Base-by-base conservation (phyloP, 2,329 filamentous ascomycete genomes). In the Nectriaceae sp. region DNA sequence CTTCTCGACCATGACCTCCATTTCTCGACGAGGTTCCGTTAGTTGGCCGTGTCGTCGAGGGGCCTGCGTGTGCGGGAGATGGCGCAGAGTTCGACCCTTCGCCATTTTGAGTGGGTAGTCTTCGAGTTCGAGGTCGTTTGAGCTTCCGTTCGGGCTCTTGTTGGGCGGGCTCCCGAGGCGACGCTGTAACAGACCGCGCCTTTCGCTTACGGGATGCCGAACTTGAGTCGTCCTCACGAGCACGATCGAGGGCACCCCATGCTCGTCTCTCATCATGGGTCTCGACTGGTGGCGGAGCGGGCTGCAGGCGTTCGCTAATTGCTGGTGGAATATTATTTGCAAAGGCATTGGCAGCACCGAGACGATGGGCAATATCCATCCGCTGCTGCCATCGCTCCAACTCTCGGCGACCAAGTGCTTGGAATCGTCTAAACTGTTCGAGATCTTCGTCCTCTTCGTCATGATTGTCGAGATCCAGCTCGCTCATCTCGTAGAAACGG, bases 191-290 rank as follows among this genome's bases (percentile, higher is more conserved):
- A 3, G 90, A 95, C 33, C 78, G 75, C 6, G 77, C 74, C 64
- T 90, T 94, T 44, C 91, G 84, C 72, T 96, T 91, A 50, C 89
- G 84, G 43, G 76, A 74, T 52, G 73, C 77, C 43, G 62, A 69
- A 21, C 71, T 67, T 19, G 77, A 69, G 52, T 74, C 77, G 54
- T 88, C 80, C 52, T 92, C 87, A 55, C 90, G 82, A 37, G 89
- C 91, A 66, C 87, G 89, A 59, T 97, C 92, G 54, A 97, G 86
- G 18, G 89, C 90, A 53, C 91, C 90, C 94, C 93, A 97, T 4
- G 93, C 90, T 49, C 85, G 80, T 45, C 87, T 78, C 68, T 96
- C 91, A 59, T 96, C 91, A 36, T 85, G 74, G 6, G 87, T 88
- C 68, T 95, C 89, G 15, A 72, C 66, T 0, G 72, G 82, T 36